Percentiles rank a stretch among this genome's conserved stretches.
Conservation (phyloP, 2,329 filamentous ascomycete species). For the Sporothrix pseudoabietina region DNA sequence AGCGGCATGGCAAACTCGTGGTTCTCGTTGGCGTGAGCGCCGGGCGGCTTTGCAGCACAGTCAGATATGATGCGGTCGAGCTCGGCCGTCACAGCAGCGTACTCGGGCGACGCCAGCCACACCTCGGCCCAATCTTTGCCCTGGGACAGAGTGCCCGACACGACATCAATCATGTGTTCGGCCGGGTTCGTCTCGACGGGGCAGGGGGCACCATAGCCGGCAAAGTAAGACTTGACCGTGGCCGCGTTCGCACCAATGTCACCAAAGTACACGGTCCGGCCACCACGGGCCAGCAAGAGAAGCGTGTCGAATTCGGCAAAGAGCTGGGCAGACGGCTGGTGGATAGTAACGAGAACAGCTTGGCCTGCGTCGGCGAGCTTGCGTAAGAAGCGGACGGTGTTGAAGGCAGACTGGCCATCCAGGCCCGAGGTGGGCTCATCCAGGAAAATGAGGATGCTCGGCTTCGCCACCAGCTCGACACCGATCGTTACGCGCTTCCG, state of each 20-base stretch:
- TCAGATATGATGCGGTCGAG: constrained; percentile 32
- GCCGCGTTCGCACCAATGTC: constrained; percentile 74
- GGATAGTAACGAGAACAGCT: constrained; percentile 86
- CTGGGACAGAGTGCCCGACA: constrained; percentile 68
- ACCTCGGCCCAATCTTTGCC: constrained; percentile 44
- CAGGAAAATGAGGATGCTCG: constrained; percentile 73
- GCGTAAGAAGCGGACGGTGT: constrained; percentile 73
- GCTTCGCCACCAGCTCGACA: constrained; percentile 84
- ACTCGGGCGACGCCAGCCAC: constrained; percentile 49
- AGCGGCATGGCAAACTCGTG: constrained; percentile 74
- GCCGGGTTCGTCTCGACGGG: constrained; percentile 68
- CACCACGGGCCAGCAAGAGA: constrained; percentile 74
- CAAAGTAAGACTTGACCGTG: constrained; percentile 62
- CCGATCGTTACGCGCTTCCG: constrained; percentile 84
- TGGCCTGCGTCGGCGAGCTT: constrained; percentile 79
- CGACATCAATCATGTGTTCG: constrained; percentile 83
- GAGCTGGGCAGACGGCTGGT: constrained; percentile 81
- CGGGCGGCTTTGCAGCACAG: constrained; percentile 48
- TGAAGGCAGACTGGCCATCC: constrained; percentile 71
- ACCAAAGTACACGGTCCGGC: constrained; percentile 82
- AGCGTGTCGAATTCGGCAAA: constrained; percentile 89
- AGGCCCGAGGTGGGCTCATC: constrained; percentile 78
- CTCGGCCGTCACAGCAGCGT: constrained; percentile 44
- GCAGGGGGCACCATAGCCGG: constrained; percentile 63
- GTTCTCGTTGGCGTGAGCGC: constrained; percentile 51